Base-by-base conservation (phyloP, 805 yeast species). In the Metschnikowia dekortorum region DNA sequence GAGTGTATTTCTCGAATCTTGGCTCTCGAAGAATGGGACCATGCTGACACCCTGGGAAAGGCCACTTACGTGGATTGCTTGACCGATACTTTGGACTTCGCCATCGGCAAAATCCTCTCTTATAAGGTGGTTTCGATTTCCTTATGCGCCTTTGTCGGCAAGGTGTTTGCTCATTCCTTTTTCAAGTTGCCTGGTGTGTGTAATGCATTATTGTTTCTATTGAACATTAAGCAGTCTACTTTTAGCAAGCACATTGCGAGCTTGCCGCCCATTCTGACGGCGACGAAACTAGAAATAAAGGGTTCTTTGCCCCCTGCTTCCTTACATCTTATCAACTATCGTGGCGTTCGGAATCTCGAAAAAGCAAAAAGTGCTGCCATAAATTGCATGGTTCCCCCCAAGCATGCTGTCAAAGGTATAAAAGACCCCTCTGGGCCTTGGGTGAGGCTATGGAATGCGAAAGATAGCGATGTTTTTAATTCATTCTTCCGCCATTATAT, bases 111-210 rank as follows among this genome's bases (percentile, higher is more conserved):
- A 55, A 66, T 83, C 50, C 61, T 67, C 33, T 67, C 73, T 44
- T 58, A 74, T 49, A 83, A 83, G 54, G 71, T 71, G 26, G 68
- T 83, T 9, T 74, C 87, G 0, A 64, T 82, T n/a, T 73, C 85
- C 6, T 65, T 79, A 18, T 73, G 81, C 22, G 89, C 89, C 3
- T 84, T 85, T 56, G 70, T 82, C 10, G 92, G 92, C 6, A 85
- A 86, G 59, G 76, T 83, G 3, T 77, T 86, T 62, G 90, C 90
- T 1, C 80, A 82, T 59, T 69, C 82, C 3, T 86, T 76, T 54
- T 78, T 79, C 61, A 68, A 74, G 53, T 65, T 84, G 3, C 82
- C 83, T 0, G 73, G 77, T 29, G 76, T 84, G 4, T 79, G 85
- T 14, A 73, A 73, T 46, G 84, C 85, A 1, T 62, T 84, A 36